Evolutionary conservation across 441 rosid genomes (phyloP), one percentile per base, ranked within the genome.

Genomic region (Syzygium malaccense): DNA sequence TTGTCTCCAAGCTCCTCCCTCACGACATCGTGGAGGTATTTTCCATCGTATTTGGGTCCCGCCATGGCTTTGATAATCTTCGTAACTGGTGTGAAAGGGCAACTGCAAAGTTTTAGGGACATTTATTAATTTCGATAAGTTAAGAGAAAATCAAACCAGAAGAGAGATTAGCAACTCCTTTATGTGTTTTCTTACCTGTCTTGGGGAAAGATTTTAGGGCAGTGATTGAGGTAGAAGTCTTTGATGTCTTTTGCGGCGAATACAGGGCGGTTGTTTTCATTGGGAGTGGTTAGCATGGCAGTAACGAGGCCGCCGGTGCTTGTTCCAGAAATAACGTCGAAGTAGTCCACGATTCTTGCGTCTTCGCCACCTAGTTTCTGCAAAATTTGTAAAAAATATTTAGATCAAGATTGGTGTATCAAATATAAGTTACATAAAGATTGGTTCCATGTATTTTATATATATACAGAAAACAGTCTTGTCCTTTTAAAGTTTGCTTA

Each of bases 31-130:
- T 88, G 91, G 13, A 95, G 92, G 91, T 93, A 93, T 86, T 93
- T 91, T 32, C 98, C 98, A 54, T 94, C 87, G 90, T 95, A 95
- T 88, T 95, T 95, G 51, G 96, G 96, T 90, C 97, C 97, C 41
- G 87, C 88, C 51, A 95, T 33, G 51, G 51, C 90, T 90, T 91
- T 94, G 41, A 85, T 85, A 45, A 87, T 26, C 55, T 87, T 89
- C 41, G 5, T 51, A 4, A 86, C 10, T 53, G 71, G 26, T 32
- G 60, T 12, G 87, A 89, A 64, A 26, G 45, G 87, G 32, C 17
- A 53, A 25, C 90, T 87, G 71, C 84, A 32, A 30, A 83, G 94
- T 94, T 85, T 93, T 51, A 93, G 48, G 8, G 89, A 54, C 85
- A 28, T 17, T 75, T 23, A 32, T 48, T 17, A 79, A 37, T 79